phyloP scores from a whole-genome alignment of 2,329 filamentous ascomycete genomes.

The Aschersonia sp. region DNA sequence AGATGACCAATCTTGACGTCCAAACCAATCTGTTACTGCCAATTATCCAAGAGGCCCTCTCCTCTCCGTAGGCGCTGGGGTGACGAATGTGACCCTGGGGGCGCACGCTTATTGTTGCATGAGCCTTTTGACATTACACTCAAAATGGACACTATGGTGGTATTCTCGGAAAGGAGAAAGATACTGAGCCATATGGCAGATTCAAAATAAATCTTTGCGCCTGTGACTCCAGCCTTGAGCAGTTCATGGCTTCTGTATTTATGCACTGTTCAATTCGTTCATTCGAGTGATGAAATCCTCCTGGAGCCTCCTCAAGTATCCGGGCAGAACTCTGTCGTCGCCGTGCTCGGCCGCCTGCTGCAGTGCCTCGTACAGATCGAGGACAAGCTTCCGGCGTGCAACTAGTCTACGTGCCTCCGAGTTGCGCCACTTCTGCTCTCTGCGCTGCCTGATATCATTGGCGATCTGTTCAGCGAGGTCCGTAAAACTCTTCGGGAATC shows the following conservation, averaged over 20 bases:
- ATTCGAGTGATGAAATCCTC: constrained; percentile 62
- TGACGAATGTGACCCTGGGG: too few relatives aligned
- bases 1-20: too few relatives aligned
- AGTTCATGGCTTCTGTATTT: not conserved
- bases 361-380: constrained; percentile 60
- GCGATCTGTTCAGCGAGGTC: constrained; percentile 54
- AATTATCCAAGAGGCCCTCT: too few relatives aligned
- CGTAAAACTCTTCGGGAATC: constrained; percentile 55
- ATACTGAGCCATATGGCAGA: too few relatives aligned
- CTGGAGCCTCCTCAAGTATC: constrained; percentile 30
- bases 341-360: constrained; percentile 49
- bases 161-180: too few relatives aligned
- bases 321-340: constrained; percentile 42
- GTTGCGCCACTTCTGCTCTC: constrained; percentile 41
- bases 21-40: too few relatives aligned
- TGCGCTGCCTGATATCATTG: constrained; percentile 40
- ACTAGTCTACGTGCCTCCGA: constrained; percentile 44
- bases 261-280: constrained; percentile 41
- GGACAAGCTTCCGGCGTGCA: constrained; percentile 56
- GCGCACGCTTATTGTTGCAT: too few relatives aligned
- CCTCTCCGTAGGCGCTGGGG: too few relatives aligned
- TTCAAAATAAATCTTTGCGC: too few relatives aligned
- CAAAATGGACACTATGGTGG: too few relatives aligned
- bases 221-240: too few relatives aligned
- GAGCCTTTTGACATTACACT: too few relatives aligned